Conservation (phyloP, 441 rosid species). For the Eutrema salsugineum region DNA sequence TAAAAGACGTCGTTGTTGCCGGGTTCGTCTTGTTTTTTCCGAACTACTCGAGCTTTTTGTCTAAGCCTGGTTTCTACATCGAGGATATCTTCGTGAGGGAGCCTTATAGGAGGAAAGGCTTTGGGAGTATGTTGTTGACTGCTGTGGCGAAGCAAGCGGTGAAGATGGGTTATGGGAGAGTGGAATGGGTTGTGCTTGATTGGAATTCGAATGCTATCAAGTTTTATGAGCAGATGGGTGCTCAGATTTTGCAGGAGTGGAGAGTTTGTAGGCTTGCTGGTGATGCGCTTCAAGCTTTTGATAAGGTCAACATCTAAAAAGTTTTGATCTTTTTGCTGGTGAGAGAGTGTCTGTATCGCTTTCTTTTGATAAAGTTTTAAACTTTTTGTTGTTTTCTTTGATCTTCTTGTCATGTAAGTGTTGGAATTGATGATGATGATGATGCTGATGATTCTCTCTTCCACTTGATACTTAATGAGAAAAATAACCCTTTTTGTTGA, state of each 20-base stretch:
- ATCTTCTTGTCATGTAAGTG: conserved; percentile 1
- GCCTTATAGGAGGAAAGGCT: conserved; percentile 73
- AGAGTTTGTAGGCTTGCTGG: conserved; percentile 84
- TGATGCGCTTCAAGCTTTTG: conserved; percentile 62
- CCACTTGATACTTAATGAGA: background rate
- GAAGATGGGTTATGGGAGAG: conserved; percentile 88
- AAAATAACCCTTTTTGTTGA: background rate
- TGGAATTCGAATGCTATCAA: conserved; percentile 85
- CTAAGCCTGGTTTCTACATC: conserved; percentile 72
- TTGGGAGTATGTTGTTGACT: conserved; percentile 61
- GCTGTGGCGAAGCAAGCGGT: conserved; percentile 87
- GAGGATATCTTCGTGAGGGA: conserved; percentile 86
- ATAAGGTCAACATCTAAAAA: conserved; percentile 31
- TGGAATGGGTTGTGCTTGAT: conserved; percentile 86
- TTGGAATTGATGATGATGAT: conserved; percentile 1
- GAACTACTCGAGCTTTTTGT: conserved; percentile 61
- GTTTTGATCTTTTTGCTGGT: background rate
- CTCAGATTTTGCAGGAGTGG: conserved; percentile 68
- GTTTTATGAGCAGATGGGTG: conserved; percentile 90
- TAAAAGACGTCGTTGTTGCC: conserved; percentile 46
- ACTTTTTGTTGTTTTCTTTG: background rate
- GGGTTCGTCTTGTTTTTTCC: conserved; percentile 90
- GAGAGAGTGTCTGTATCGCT: background rate
- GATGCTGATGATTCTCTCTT: background rate
- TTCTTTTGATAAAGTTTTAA: background rate